These are phyloP conservation scores for Trichaptum fuscoviolaceum DNA, from an alignment of 768 basidiomycete genomes.

Conservation along the genomic window DNA sequence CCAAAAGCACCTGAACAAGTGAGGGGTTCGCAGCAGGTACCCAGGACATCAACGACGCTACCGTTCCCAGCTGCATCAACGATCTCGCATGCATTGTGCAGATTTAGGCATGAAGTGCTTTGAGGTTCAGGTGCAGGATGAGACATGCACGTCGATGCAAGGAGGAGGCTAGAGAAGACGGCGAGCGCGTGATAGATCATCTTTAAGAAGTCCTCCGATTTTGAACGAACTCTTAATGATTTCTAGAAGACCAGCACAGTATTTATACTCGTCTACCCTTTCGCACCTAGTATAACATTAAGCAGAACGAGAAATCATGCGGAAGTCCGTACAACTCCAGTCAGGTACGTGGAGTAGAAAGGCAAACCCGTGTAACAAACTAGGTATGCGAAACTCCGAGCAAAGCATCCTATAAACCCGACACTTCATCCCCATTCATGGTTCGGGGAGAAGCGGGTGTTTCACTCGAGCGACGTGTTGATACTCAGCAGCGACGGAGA, in stretches of 20 bases:
- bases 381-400: no score
- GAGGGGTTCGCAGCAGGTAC: background rate
- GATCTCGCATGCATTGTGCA: background rate
- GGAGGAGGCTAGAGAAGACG: background rate
- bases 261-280: background rate
- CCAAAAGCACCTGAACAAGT: background rate
- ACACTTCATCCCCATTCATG: no score
- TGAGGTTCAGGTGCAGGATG: background rate
- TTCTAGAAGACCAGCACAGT: background rate
- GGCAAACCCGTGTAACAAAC: no score
- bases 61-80: background rate
- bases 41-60: background rate
- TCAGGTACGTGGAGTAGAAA: no score
- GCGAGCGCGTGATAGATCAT: background rate
- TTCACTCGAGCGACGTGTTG: no score
- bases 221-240: background rate
- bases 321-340: no score
- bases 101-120: background rate
- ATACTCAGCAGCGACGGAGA: no score
- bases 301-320: no score
- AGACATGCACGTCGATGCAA: background rate
- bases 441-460: no score
- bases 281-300: background rate
- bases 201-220: background rate
- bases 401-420: no score